Base-by-base conservation (phyloP, 192 early-diverging fungal genomes). In the Lobosporangium transversale region DNA sequence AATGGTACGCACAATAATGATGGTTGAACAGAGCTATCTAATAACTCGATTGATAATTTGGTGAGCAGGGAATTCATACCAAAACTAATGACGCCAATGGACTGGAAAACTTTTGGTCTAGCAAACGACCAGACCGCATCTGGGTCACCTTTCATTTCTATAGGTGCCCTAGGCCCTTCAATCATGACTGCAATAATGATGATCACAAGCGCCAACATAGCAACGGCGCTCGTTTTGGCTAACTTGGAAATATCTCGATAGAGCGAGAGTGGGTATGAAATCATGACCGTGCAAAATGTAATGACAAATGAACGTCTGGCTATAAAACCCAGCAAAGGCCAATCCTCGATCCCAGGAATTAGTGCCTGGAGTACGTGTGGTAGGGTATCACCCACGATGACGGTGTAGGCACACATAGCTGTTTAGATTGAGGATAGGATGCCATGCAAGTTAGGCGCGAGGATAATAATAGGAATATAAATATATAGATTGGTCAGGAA, bases 31-130 rank as follows among this genome's bases (percentile, higher is more conserved):
- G 21, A 50, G 9, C 9, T 12, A 42, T 12, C 17, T 12, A 42
- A 42, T 9, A 42, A 17, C 9, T 42, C 40, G 10, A 42, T 12
- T 42, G 17, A 12, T 42, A 17, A 42, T 9, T 42, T 42, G 9
- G 17, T 17, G 9, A 42, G 40, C 17, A 42, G 10, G 9, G 17
- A 12, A 1, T 14, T 58, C 54, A 53, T 79, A 88, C 88, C 95
- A 83, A 97, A 97, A 62, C 93, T 94, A 12, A 97, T 95, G 3
- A 97, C 93, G 2, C 93, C 94, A 40, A 97, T 91, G 0, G 93
- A 81, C 58, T 93, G 91, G 58, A 92, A 90, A n/a, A 91, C 58
- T 24, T 86, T 89, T 24, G 83, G 78, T 44, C 80, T 68, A 3
- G 78, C 56, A 47, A 87, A 81, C 17, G 65, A 60, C 71, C 62